A percentile compares a stretch with the other conserved stretches of the same genome.
phyloP scores from a whole-genome alignment of 768 basidiomycete species.

The Tricholoma matsutake region DNA sequence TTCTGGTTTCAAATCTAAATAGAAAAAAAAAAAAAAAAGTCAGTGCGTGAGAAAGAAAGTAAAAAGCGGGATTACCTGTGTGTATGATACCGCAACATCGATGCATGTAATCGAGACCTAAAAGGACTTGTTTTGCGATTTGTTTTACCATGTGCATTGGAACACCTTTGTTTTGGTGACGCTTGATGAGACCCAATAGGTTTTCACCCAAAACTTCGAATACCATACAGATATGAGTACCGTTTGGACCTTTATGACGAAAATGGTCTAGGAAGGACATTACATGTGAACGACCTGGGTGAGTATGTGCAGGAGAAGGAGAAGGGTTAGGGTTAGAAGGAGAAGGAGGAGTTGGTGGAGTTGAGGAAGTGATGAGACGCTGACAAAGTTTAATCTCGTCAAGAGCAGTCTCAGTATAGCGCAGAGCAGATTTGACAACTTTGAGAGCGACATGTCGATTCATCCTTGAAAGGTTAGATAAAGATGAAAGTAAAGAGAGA shows the following conservation, averaged over 20 bases:
- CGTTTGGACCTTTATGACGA: constrained; percentile 93
- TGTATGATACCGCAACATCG: constrained; percentile 96
- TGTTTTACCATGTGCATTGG: constrained; percentile 91
- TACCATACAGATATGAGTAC: constrained; percentile 98
- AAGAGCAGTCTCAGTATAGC: constrained; percentile 97
- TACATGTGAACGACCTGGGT: constrained; percentile 90
- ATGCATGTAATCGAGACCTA: constrained; percentile 98
- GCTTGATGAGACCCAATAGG: constrained; percentile 91
- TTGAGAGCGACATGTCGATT: constrained; percentile 98
- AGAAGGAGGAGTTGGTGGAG: constrained; percentile 49
- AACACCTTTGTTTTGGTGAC: constrained; percentile 97
- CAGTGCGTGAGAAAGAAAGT: constrained; percentile 1
- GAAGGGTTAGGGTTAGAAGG: constrained; percentile 48
- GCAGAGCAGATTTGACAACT: constrained; percentile 94
- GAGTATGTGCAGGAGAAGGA: constrained; percentile 59
- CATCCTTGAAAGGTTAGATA: constrained; percentile 49
- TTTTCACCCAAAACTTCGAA: constrained; percentile 99
- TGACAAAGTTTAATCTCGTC: constrained; percentile 99
- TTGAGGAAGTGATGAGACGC: constrained; percentile 83
- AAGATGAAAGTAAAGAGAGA: background rate
- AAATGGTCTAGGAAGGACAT: constrained; percentile 98
- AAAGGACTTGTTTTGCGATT: constrained; percentile 93
- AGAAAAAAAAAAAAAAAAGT: too few species aligned
- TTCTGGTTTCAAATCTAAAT: constrained; percentile 93
- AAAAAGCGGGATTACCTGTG: too few species aligned